Conservation (phyloP, 352 stramenopile genomes). For the Pythium pectinolyticum region DNA sequence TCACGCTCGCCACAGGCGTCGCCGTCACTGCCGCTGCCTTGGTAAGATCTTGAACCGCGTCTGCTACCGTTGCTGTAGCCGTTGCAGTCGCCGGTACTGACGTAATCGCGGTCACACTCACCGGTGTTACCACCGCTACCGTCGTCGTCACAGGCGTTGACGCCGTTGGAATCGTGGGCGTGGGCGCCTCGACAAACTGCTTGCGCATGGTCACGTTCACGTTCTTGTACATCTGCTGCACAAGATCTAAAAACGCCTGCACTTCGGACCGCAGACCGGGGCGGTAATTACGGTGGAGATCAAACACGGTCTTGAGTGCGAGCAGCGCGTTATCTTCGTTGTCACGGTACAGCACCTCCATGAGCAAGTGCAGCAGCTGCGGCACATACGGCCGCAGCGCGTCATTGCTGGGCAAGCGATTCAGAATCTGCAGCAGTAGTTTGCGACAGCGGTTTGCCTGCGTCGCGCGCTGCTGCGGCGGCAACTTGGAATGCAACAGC, state of each 20-base stretch:
- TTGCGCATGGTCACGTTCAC: slow-evolving; percentile 81
- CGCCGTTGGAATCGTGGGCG: slow-evolving; percentile 1
- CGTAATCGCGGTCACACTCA: background rate
- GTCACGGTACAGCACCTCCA: slow-evolving; percentile 94
- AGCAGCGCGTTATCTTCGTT: slow-evolving; percentile 97
- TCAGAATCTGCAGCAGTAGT: slow-evolving; percentile 93
- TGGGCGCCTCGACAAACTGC: slow-evolving; percentile 66
- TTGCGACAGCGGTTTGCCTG: slow-evolving; percentile 89
- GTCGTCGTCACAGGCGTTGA: slow-evolving; percentile 4
- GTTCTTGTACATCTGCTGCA: slow-evolving; percentile 91
- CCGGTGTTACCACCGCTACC: slow-evolving; percentile 1
- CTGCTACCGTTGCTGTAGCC: background rate
- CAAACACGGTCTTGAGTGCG: slow-evolving; percentile 95
- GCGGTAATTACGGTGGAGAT: slow-evolving; percentile 96
- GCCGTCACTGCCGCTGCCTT: background rate
- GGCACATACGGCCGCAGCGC: slow-evolving; percentile 92
- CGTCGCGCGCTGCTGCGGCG: slow-evolving; percentile 75
- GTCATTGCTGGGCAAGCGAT: slow-evolving; percentile 94
- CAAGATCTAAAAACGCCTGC: slow-evolving; percentile 84
- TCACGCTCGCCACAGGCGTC: background rate
- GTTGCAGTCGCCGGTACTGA: slow-evolving; percentile 16
- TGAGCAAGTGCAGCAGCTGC: slow-evolving; percentile 90
- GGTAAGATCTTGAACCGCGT: background rate
- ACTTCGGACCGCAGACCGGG: slow-evolving; percentile 90
- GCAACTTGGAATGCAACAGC: slow-evolving; percentile 76